Evolutionary conservation across 129 eudicot genomes (phyloP), one percentile per base, ranked within the genome.

Genomic region (Logfia minima): DNA sequence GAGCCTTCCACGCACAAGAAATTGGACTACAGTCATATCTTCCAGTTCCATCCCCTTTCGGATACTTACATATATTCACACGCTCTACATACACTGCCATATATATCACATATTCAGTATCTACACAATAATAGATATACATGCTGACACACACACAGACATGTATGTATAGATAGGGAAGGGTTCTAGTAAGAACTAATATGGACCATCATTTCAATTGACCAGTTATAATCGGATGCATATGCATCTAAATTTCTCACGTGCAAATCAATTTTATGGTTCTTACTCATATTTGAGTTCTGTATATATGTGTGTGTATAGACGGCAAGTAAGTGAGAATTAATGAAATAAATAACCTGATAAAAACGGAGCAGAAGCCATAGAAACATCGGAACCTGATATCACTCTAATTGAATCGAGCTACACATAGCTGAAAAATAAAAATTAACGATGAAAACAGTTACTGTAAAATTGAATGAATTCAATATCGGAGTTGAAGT

Each of bases 1-100:
- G 96, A 68, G 96, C 96, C 86, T 88, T 94, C 82, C 90, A 89
- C 24, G 99, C 97, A 82, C 99, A 94, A 2, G 96, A 85, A 59
- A 88, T 65, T 19, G 79, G 83, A 74, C 94, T 91, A 83, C 96
- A 91, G 65, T 94, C 99, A 70, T 81, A 76, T 73, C 86, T 85
- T 26, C 92, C 91, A 81, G 82, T 84, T 71, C 87, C 92, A 60
- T 87, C 96, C 52, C 96, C 97, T 76, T 85, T 90, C 60, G 89
- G 66, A 65, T 85, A 66, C 86, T 91, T 95, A 72, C 89, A 86
- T 31, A 88, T 72, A 66, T 79, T 95, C 89, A 91, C 94, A 77
- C 97, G 85, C 80, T 91, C 97, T 4, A 95, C 81, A 55, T 96
- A 88, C 73, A 86, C 97, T 91, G 87, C 24, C 69, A 75, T 3